A percentile compares a stretch with the other conserved stretches of the same genome.
phyloP scores from a whole-genome alignment of 176 grass and related monocot species.

The Zizania latifolia region DNA sequence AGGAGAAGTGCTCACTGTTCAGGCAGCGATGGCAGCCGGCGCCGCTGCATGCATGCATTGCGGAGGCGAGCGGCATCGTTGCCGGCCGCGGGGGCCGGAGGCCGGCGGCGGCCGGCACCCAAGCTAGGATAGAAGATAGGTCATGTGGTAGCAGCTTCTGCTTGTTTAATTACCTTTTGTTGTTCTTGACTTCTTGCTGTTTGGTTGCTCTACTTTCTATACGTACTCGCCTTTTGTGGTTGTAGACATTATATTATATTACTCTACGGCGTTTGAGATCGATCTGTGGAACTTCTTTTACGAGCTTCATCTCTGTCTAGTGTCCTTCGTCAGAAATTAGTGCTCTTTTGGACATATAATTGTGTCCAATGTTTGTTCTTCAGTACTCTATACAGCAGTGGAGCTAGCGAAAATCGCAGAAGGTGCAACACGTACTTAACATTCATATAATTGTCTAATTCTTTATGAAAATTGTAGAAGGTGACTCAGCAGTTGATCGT shows the following conservation, averaged over 20 bases:
- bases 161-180: constrained; percentile 2
- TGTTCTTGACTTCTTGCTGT: not conserved
- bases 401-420: no score
- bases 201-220: not conserved
- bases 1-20: not conserved
- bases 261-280: not conserved
- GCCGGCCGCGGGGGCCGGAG: no score
- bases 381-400: not conserved
- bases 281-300: not conserved
- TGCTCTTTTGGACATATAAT: not conserved
- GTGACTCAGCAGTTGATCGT: not conserved
- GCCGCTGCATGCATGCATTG: not conserved
- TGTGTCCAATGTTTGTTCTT: not conserved
- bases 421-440: no score
- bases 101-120: no score
- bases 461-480: no score
- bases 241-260: not conserved
- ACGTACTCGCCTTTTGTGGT: not conserved
- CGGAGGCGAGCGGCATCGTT: not conserved
- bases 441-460: no score
- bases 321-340: not conserved
- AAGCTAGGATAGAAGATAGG: constrained; percentile 32
- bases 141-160: constrained; percentile 61
- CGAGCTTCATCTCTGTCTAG: not conserved
- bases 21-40: not conserved